Conservation (phyloP, 129 eudicot genomes). For the Escallonia herrerae region DNA sequence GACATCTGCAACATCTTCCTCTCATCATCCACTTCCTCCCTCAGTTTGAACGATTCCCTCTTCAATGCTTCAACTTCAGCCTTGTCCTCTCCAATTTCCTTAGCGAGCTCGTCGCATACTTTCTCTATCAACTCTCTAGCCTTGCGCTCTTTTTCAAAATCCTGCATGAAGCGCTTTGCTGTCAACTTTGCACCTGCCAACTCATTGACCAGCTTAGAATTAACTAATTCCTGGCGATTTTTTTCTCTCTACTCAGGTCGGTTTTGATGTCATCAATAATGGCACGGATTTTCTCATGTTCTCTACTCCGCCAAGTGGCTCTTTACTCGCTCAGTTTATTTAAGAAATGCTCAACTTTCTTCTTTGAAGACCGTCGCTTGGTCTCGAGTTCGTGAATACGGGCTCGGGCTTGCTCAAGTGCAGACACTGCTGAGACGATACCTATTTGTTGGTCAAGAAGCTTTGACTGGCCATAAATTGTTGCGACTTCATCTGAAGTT, state of each 20-base stretch:
- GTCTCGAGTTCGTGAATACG: slow-evolving; percentile 74
- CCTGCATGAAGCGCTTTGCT: slow-evolving; percentile 74
- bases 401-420: slow-evolving; percentile 60
- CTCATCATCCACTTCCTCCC: slow-evolving; percentile 95
- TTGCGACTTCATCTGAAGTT: slow-evolving; percentile 36
- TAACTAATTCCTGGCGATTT: slow-evolving; percentile 66
- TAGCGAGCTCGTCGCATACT: slow-evolving; percentile 92
- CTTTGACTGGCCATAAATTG: slow-evolving; percentile 35
- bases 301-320: slow-evolving; percentile 81
- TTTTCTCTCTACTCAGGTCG: slow-evolving; percentile 67
- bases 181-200: slow-evolving; percentile 60
- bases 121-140: slow-evolving; percentile 73
- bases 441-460: slow-evolving; percentile 38
- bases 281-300: slow-evolving; percentile 86
- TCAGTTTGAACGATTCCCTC: slow-evolving; percentile 63
- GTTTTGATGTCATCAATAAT: slow-evolving; percentile 68
- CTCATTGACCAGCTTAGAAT: slow-evolving; percentile 74
- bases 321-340: slow-evolving; percentile 80
- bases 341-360: slow-evolving; percentile 80
- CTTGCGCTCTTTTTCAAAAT: slow-evolving; percentile 75
- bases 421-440: slow-evolving; percentile 36
- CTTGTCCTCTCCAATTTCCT: slow-evolving; percentile 87
- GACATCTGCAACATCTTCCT: slow-evolving; percentile 96
- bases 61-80: slow-evolving; percentile 83
- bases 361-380: slow-evolving; percentile 75